phyloP scores from a whole-genome alignment of 2,329 filamentous ascomycete genomes.

The Fusarium nodosum region DNA sequence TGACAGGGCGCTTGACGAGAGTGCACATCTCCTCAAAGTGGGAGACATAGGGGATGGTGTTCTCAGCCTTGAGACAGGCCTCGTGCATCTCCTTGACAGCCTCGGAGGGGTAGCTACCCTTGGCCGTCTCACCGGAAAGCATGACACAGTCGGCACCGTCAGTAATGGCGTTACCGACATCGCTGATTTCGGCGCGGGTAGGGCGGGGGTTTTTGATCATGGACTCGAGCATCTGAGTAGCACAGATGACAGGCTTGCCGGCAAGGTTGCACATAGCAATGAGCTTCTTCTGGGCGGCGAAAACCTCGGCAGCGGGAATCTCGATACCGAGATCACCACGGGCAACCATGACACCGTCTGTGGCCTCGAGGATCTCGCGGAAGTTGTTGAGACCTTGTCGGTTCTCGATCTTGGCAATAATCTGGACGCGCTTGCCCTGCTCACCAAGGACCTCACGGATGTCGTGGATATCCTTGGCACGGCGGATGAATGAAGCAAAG shows the following conservation, averaged over 20 bases:
- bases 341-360: constrained; percentile 99
- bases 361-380: constrained; percentile 93
- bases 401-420: constrained; percentile 99
- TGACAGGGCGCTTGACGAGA: constrained; percentile 84
- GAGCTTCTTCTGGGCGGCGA: constrained; percentile 99
- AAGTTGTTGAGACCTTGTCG: constrained; percentile 99
- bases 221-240: constrained; percentile 99
- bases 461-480: constrained; percentile 89
- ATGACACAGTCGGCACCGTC: constrained; percentile 99
- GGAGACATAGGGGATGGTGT: constrained; percentile 96
- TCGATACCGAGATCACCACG: constrained; percentile 97
- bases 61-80: constrained; percentile 95
- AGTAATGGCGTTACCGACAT: constrained; percentile 97
- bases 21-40: constrained; percentile 96
- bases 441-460: constrained; percentile 93
- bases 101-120: constrained; percentile 93
- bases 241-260: constrained; percentile 98
- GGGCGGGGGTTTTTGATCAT: constrained; percentile 99
- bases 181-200: constrained; percentile 97
- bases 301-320: constrained; percentile 98
- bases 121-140: constrained; percentile 99
- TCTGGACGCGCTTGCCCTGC: constrained; percentile 96
- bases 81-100: constrained; percentile 98
- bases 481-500: constrained; percentile 98
- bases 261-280: constrained; percentile 99